phyloP scores from a whole-genome alignment of 2,329 filamentous ascomycete species.

The Alternaria postmessia region DNA sequence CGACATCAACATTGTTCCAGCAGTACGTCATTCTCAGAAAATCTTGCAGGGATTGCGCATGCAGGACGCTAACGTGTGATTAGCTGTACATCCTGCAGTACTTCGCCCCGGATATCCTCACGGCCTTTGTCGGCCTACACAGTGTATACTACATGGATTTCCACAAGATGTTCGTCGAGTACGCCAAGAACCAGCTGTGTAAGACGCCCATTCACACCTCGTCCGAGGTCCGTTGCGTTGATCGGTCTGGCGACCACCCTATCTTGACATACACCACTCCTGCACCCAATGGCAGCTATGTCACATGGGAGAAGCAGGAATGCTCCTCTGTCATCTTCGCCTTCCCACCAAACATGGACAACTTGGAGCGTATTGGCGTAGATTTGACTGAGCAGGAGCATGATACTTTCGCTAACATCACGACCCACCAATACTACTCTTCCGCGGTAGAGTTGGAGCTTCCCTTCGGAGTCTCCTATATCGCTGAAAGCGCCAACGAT shows the following conservation, averaged over 20 bases:
- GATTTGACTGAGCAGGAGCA: constrained; percentile 47
- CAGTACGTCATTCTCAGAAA: constrained; percentile 40
- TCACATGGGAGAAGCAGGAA: constrained; percentile 44
- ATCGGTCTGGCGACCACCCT: constrained; percentile 45
- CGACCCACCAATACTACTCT: constrained; percentile 49
- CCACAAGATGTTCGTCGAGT: constrained; percentile 47
- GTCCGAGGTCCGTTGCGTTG: constrained; percentile 47
- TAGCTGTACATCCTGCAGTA: constrained; percentile 52
- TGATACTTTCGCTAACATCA: constrained; percentile 43
- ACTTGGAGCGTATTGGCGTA: constrained; percentile 43
- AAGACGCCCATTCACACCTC: constrained; percentile 44
- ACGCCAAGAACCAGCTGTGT: constrained; percentile 40
- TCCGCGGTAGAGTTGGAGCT: constrained; percentile 44
- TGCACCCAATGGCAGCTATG: constrained; percentile 35
- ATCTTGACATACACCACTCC: constrained; percentile 44
- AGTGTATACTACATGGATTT: constrained; percentile 51
- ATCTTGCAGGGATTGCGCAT: constrained; percentile 33
- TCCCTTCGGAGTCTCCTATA: constrained; percentile 49
- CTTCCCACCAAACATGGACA: constrained; percentile 46
- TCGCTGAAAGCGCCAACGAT: constrained; percentile 34
- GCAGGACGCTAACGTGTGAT: constrained; percentile 37
- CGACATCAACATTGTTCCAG: constrained; percentile 48
- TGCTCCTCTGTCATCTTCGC: constrained; percentile 49
- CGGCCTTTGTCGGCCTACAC: constrained; percentile 47
- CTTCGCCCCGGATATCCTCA: constrained; percentile 50